These are phyloP conservation scores for Pyrus betulifolia DNA, from an alignment of 306 rosid species.

Conservation along the genomic window DNA sequence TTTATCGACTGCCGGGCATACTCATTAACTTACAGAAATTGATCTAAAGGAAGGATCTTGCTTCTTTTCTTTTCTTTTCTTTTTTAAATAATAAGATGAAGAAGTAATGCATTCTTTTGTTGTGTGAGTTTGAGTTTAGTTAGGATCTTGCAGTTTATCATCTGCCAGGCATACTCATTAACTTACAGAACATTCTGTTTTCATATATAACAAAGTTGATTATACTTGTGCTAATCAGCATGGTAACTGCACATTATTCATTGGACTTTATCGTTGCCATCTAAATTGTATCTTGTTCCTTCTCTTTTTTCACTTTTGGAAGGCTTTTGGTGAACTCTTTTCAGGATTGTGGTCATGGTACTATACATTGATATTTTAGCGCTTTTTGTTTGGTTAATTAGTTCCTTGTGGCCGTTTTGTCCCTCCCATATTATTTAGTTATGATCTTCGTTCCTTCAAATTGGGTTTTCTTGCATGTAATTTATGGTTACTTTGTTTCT, in stretches of 20 bases:
- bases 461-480: slow-evolving; percentile 5
- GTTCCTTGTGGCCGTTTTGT: neutral
- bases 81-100: neutral
- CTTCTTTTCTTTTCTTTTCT: neutral
- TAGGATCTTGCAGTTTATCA: neutral
- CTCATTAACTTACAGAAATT: neutral
- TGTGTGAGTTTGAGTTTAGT: neutral
- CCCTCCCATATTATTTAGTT: neutral
- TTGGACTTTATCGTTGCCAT: neutral
- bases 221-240: neutral
- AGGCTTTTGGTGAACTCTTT: neutral
- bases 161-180: neutral
- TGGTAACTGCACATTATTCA: neutral
- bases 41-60: neutral
- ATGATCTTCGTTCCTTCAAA: neutral
- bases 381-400: neutral
- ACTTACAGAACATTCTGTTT: neutral
- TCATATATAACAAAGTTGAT: neutral
- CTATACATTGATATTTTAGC: neutral
- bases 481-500: slow-evolving; percentile 21
- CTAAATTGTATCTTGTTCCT: neutral
- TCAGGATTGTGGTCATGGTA: neutral
- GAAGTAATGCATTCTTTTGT: neutral
- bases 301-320: neutral
- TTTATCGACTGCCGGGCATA: neutral